Evolutionary conservation across 257 asterid genomes (phyloP).

Genomic region (Datura wrightii): DNA sequence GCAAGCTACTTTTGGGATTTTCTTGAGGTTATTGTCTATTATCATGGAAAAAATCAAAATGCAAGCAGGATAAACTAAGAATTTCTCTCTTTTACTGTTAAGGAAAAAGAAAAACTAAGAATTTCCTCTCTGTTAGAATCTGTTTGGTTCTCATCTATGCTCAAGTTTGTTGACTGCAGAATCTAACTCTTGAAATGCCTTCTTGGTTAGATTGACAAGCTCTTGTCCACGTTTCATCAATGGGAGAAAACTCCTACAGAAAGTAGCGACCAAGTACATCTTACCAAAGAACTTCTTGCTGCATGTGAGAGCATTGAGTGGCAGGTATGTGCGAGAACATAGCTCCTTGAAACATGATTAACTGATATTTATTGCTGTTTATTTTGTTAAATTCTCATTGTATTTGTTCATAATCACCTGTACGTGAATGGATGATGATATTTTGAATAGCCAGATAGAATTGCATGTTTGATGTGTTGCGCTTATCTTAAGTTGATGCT

Average conservation of each 20-base stretch:
- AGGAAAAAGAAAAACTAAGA: neutral
- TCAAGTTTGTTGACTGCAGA: neutral
- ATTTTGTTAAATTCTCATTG: neutral
- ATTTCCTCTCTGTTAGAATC: neutral
- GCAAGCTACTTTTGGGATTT: neutral
- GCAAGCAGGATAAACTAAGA: neutral
- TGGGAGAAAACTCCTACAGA: slow-evolving; percentile 78
- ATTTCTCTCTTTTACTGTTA: neutral
- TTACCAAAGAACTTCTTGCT: slow-evolving; percentile 78
- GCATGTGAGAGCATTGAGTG: slow-evolving; percentile 90
- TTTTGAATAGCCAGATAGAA: neutral
- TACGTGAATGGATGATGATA: neutral
- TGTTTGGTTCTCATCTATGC: neutral
- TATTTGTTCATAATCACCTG: slow-evolving; percentile 2
- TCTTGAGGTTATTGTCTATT: neutral
- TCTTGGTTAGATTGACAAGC: slow-evolving; percentile 77
- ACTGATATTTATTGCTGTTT: neutral
- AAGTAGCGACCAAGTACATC: slow-evolving; percentile 63
- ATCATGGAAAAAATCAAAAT: neutral
- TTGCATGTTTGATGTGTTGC: slow-evolving; percentile 20
- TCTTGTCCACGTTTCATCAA: slow-evolving; percentile 75
- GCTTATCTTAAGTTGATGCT: neutral
- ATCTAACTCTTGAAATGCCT: slow-evolving; percentile 33
- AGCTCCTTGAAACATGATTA: slow-evolving; percentile 23
- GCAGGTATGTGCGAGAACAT: slow-evolving; percentile 66